Base-by-base conservation (phyloP, 1,284 basidiomycete species). In the Prillingera fragicola region DNA sequence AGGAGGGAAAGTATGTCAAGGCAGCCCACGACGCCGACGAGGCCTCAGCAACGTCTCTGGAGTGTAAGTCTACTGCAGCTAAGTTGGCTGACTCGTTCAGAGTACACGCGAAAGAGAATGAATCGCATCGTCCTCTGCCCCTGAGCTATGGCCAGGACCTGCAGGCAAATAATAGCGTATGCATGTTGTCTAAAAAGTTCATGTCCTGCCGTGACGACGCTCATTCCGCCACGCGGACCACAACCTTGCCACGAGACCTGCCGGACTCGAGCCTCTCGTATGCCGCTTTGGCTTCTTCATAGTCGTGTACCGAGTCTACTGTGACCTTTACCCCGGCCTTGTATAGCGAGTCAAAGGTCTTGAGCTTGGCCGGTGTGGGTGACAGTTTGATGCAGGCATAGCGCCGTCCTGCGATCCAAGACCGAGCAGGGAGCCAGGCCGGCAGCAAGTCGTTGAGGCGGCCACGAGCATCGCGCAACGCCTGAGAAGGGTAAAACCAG, bases 181-280 rank as follows among this genome's bases (percentile, higher is more conserved):
- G n/a, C n/a, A n/a, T n/a, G n/a, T n/a, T n/a, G n/a, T n/a, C n/a
- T n/a, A n/a, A n/a, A n/a, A n/a, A n/a, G n/a, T n/a, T n/a, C n/a
- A n/a, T n/a, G n/a, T n/a, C n/a, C n/a, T n/a, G n/a, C n/a, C n/a
- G n/a, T n/a, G n/a, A n/a, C n/a, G n/a, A n/a, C n/a, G n/a, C n/a
- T 28, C 9, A n/a, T n/a, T n/a, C 39, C 8, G 60, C 45, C n/a
- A n/a, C n/a, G n/a, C n/a, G n/a, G 1, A 73, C 62, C 13, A 74
- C 67, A 4, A 85, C 74, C 61, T 85, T 85, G 0, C 84, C 84
- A 18, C 71, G 77, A 3, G 81, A 79, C 32, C 76, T 71, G 8
- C 70, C 66, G 8, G 75, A 75, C 73, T 79, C 72, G 13, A 83
- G 55, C 38, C 74, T 73, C 25, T 80, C 79, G 51, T 81, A 85